Evolutionary conservation across 2,329 filamentous ascomycete genomes (phyloP), one percentile per base, ranked within the genome.

Genomic region (Colletotrichum simmondsii): DNA sequence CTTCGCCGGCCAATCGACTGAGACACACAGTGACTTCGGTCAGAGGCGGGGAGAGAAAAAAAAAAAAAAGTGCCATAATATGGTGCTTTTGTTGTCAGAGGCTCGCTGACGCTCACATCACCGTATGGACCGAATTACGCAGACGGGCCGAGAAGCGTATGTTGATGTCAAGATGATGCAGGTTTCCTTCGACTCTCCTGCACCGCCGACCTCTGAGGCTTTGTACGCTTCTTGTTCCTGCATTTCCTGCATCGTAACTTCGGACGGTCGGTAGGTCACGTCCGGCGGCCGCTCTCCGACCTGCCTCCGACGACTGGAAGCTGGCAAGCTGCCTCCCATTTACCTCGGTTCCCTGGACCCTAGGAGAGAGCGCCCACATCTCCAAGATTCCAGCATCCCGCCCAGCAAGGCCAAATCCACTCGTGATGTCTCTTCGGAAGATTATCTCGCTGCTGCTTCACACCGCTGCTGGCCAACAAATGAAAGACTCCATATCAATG

Each of bases 401-500:
- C 59, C 53, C 53, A 69, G 63, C 22, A 72, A 60, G 70, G 59
- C 49, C 52, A 32, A 49, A 54, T 30, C 59, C 65, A 69, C 65
- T 42, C 42, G 58, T 30, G 37, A 63, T 68, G 46, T 60, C 26
- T 64, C 59, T 56, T 65, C 70, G 66, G 66, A 70, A 65, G 35
- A 64, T 69, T 69, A 42, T 61, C 54, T 56, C 49, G 62, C 52
- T 56, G 35, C 52, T 68, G 32, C 54, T 65, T 72, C 60, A 65
- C 66, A 72, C 70, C 66, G 66, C 70, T 72, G 65, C 53, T 16
- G n/a, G 53, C 22, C 32, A 59, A 65, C n/a, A 54, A 72, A 65
- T 65, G 59, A 64, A 54, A 49, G 60, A 37, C 42, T 35, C 65
- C 58, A 68, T 59, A 53, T 60, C 65, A 65, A 49, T 42, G 60